These are phyloP conservation scores for Annulohypoxylon bovei DNA, from an alignment of 495 filamentous ascomycete species.

Conservation along the genomic window DNA sequence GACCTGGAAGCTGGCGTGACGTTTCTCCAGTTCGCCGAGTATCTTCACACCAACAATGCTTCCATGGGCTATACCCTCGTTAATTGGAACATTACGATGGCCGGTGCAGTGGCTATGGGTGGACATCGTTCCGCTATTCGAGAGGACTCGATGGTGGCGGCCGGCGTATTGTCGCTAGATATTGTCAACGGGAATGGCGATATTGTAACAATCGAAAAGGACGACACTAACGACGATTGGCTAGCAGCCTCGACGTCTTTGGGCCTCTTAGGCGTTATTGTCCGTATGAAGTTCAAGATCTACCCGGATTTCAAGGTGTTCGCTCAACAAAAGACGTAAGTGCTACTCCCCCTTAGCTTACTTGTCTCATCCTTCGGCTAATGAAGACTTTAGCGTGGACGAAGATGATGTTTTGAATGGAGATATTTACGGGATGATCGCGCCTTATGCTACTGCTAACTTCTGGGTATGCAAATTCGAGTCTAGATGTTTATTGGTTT, in stretches of 20 bases:
- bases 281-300: conserved; percentile 57
- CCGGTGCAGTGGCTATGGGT: conserved; percentile 61
- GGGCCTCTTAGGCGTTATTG: conserved; percentile 58
- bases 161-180: conserved; percentile 57
- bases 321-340: conserved; percentile 59
- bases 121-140: conserved; percentile 58
- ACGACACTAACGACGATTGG: conserved; percentile 57
- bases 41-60: conserved; percentile 54
- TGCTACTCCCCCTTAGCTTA: not conserved
- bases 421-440: conserved; percentile 59
- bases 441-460: conserved; percentile 61
- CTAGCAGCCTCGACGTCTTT: conserved; percentile 60
- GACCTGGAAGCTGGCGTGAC: conserved; percentile 60
- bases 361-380: conserved; percentile 1
- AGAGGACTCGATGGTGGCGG: conserved; percentile 62
- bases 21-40: conserved; percentile 62
- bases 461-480: conserved; percentile 50
- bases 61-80: conserved; percentile 60
- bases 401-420: conserved; percentile 59
- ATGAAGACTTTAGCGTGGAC: conserved; percentile 44
- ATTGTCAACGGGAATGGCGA: conserved; percentile 59
- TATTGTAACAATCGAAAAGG: conserved; percentile 51
- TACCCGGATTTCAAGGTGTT: conserved; percentile 61
- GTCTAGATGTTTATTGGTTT: not conserved
- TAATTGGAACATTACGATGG: conserved; percentile 64